These are phyloP conservation scores for Neophaeococcomyces aloes DNA, from an alignment of 2,329 filamentous ascomycete species.

Conservation along the genomic window DNA sequence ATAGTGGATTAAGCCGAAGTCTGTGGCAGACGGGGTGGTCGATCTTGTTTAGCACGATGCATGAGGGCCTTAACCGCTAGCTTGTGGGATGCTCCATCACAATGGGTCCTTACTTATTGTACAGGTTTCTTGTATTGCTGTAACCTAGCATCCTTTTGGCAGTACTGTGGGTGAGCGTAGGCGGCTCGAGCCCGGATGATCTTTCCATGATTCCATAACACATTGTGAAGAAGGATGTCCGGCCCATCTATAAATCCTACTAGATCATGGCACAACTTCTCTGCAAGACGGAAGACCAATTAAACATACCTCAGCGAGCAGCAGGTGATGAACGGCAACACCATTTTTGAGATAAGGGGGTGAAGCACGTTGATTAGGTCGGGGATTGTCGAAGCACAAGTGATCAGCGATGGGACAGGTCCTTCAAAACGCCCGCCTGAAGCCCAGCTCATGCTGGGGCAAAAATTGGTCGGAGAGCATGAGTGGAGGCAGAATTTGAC, in stretches of 20 bases:
- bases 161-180: no score
- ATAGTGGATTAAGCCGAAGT: neutral
- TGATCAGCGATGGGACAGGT: neutral
- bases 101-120: no score
- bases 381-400: neutral
- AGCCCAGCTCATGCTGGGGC: neutral
- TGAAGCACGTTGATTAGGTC: neutral
- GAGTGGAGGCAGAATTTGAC: neutral
- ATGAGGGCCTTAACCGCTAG: neutral
- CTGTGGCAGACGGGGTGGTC: neutral
- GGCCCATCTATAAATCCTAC: no score
- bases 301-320: no score
- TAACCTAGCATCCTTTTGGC: no score
- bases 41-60: slow-evolving; percentile 1
- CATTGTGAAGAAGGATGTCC: no score
- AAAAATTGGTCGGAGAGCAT: neutral
- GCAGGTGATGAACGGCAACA: no score
- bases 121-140: no score
- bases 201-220: no score
- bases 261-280: no score
- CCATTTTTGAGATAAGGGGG: neutral
- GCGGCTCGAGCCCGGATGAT: no score
- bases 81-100: neutral
- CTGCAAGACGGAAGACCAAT: no score
- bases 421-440: neutral